These are phyloP conservation scores for Apophysomyces ossiformis DNA, from an alignment of 371 early-diverging fungal species.

Conservation along the genomic window DNA sequence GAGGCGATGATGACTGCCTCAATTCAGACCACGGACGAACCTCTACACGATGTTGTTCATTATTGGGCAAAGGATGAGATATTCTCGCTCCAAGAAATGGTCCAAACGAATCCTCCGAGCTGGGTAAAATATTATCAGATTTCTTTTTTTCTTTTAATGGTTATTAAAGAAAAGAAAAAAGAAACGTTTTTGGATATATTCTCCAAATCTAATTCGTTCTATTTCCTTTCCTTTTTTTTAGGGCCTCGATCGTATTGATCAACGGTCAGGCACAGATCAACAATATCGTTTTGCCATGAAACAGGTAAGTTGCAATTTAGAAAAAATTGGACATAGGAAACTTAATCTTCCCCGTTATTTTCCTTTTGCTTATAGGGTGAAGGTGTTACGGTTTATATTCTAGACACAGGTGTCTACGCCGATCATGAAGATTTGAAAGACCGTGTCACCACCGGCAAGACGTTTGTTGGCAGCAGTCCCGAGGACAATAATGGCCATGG, in stretches of 20 bases:
- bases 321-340: neutral
- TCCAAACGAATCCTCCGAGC: slow-evolving; percentile 48
- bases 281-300: slow-evolving; percentile 39
- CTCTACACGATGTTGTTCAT: slow-evolving; percentile 28
- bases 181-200: no score
- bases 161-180: neutral
- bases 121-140: slow-evolving; percentile 35
- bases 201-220: neutral
- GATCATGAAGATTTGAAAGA: slow-evolving; percentile 45
- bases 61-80: slow-evolving; percentile 46
- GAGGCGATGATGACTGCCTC: slow-evolving; percentile 24
- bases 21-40: neutral
- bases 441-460: slow-evolving; percentile 37
- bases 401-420: slow-evolving; percentile 36
- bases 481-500: slow-evolving; percentile 47
- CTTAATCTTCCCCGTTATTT: no score
- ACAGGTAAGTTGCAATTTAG: slow-evolving; percentile 22
- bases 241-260: slow-evolving; percentile 53
- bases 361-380: slow-evolving; percentile 20
- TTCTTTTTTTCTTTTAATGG: neutral
- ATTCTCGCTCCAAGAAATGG: slow-evolving; percentile 45
- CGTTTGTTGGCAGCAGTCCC: slow-evolving; percentile 29
- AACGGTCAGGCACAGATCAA: slow-evolving; percentile 41
- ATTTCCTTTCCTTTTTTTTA: slow-evolving; percentile 15
- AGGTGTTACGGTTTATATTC: slow-evolving; percentile 44